Conservation (phyloP, 2,329 filamentous ascomycete genomes). For the Cordyceps farinosa region DNA sequence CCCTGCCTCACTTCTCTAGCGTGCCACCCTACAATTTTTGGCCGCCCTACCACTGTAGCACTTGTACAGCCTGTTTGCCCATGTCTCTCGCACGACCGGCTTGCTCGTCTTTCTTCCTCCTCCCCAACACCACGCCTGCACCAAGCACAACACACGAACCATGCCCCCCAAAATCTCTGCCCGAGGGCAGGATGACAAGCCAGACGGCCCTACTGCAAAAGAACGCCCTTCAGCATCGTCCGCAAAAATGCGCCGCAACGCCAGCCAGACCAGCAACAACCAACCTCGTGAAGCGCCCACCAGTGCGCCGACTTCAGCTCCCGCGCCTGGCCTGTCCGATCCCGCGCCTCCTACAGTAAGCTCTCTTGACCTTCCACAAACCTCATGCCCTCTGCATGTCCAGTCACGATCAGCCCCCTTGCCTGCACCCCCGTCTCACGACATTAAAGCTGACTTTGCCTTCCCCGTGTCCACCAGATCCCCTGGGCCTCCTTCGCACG, state of each 20-base stretch:
- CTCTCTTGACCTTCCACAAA: constrained; percentile 10
- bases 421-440: neutral
- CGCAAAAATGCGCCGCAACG: constrained; percentile 54
- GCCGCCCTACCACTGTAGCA: neutral
- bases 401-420: constrained; percentile 10
- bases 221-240: constrained; percentile 45
- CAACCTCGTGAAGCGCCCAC: constrained; percentile 41
- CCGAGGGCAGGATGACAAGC: constrained; percentile 45
- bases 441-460: constrained; percentile 15
- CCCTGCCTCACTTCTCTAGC: neutral
- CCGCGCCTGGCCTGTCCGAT: constrained; percentile 30
- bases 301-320: constrained; percentile 36
- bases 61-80: too few relatives aligned
- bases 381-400: constrained; percentile 16
- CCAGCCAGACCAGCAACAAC: constrained; percentile 48
- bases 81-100: neutral
- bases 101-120: neutral
- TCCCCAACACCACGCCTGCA: neutral
- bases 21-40: neutral
- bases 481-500: constrained; percentile 68
- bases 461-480: constrained; percentile 37
- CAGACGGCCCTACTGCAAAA: constrained; percentile 39
- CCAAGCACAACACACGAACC: neutral
- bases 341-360: constrained; percentile 34
- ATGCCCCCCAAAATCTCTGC: constrained; percentile 49